Evolutionary conservation across 306 rosid species (phyloP).

Genomic region (Trifolium pratense): DNA sequence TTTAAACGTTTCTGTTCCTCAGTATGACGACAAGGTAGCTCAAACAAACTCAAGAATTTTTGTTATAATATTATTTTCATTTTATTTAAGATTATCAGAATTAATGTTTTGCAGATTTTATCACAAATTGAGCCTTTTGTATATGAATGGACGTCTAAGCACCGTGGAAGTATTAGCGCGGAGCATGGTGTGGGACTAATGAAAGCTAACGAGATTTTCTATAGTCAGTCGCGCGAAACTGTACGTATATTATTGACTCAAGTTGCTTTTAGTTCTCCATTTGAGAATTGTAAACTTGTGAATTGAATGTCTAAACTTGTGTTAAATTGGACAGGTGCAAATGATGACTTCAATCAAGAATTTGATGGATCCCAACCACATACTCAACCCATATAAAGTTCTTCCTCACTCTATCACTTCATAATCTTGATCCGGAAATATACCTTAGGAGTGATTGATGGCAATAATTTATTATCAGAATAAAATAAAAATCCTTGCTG

Average conservation of each 20-base stretch:
- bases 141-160: conserved; percentile 92
- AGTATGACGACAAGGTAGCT: conserved; percentile 73
- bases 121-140: conserved; percentile 90
- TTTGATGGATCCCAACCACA: conserved; percentile 79
- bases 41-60: conserved; percentile 26
- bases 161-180: conserved; percentile 87
- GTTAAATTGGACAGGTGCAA: conserved; percentile 66
- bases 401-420: conserved; percentile 66
- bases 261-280: conserved; percentile 1
- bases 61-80: conserved; percentile 1
- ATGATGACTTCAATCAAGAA: conserved; percentile 88
- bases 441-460: conserved; percentile 7
- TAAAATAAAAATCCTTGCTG: neutral
- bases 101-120: conserved; percentile 61
- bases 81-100: conserved; percentile 18
- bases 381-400: conserved; percentile 96
- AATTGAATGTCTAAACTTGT: conserved; percentile 15
- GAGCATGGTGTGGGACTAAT: conserved; percentile 94
- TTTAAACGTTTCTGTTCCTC: conserved; percentile 79
- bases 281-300: conserved; percentile 27
- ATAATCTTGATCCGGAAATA: conserved; percentile 40
- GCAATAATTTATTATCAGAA: neutral
- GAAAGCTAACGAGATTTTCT: conserved; percentile 86
- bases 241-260: conserved; percentile 55
- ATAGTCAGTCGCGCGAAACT: conserved; percentile 73